These are phyloP conservation scores for Citrus hindsii DNA, from an alignment of 345 rosid genomes.

Conservation along the genomic window DNA sequence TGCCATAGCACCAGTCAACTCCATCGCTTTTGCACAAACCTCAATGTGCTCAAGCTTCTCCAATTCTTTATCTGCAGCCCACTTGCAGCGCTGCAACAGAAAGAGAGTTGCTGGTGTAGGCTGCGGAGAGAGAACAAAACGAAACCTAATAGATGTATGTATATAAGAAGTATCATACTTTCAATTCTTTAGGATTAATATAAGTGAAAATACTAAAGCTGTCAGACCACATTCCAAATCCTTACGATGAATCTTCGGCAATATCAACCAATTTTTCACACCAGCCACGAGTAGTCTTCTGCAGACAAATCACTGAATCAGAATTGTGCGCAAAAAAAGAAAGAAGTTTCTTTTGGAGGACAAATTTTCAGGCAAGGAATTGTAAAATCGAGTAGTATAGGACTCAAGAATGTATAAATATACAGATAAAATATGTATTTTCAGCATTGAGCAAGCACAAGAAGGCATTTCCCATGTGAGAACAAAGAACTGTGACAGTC, in stretches of 20 bases:
- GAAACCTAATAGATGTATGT: slow-evolving; percentile 52
- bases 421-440: not conserved
- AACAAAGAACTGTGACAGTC: not conserved
- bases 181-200: not conserved
- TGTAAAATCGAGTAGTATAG: not conserved
- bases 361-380: not conserved
- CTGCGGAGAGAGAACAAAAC: slow-evolving; percentile 80
- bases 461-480: not conserved
- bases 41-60: slow-evolving; percentile 69
- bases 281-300: slow-evolving; percentile 89
- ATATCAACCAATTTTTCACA: slow-evolving; percentile 89
- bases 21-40: slow-evolving; percentile 84
- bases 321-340: not conserved
- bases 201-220: not conserved
- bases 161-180: slow-evolving; percentile 13
- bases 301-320: slow-evolving; percentile 25
- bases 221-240: not conserved
- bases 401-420: not conserved
- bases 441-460: not conserved
- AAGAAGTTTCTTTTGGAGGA: not conserved
- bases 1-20: slow-evolving; percentile 70
- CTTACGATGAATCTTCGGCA: slow-evolving; percentile 73
- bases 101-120: slow-evolving; percentile 88
- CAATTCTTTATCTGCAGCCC: slow-evolving; percentile 71
- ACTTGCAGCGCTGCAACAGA: slow-evolving; percentile 73